Base-by-base conservation (phyloP, 2,329 filamentous ascomycete genomes). In the Tolypocladium endophyticum region DNA sequence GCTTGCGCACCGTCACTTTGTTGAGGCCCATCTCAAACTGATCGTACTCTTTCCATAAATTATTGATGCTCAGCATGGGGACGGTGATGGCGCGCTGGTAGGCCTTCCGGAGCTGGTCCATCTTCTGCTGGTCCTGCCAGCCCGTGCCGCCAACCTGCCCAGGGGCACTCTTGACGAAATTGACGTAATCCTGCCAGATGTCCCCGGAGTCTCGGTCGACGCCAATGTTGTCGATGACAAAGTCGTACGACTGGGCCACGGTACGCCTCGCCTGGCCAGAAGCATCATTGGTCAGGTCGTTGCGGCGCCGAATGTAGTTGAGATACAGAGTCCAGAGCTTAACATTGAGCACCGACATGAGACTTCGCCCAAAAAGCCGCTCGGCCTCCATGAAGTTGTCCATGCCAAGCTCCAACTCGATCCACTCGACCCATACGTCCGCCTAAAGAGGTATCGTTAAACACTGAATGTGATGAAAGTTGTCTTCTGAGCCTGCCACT, bases 61-160 rank as follows among this genome's bases (percentile, higher is more conserved):
- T 83, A 68, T 93, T 90, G 56, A 96, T 85, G 38, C 88, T 88
- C 59, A 87, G 85, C 63, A 91, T 96, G 5, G 95, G 95, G 45
- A 97, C 85, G 64, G 85, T 87, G 60, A 97, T 90, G 18, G 93
- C 93, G 58, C 88, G 88, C 68, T 97, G 92, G 71, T 97, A 99
- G 0, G 90, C 89, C 71, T 95, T 96, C 61, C 94, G 87, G 57
- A 99, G 76, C 66, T 89, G 81, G 68, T 99, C 94, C 88, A 96
- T 96, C 79, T 99, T 99, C 71, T 97, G 94, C 74, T 93, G 89
- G 70, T 97, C 94, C 73, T 97, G 92, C 95, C 94, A 99, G 61
- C 85, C 87, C 61, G 81, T 87, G 52, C 93, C 94, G 33, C 92
- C 93, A 61, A 94, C 84, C 60, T 86, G 86, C 7, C 94, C 94